Conservation (phyloP, 495 filamentous ascomycete genomes). For the Opeltia flavorubescens region DNA sequence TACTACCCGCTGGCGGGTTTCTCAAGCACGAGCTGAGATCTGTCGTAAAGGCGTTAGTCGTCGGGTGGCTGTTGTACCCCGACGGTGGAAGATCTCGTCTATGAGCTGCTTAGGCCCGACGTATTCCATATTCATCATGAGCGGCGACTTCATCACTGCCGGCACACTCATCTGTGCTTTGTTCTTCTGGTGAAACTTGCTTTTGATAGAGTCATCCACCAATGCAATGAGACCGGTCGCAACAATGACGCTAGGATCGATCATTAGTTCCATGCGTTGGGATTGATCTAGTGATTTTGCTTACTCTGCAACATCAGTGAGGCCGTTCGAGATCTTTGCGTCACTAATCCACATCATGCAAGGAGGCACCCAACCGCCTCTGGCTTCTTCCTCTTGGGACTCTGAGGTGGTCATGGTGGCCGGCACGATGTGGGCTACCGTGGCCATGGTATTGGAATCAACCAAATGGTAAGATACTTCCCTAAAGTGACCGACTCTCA, state of each 20-base stretch:
- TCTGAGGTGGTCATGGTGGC: constrained; percentile 56
- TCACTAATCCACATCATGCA: constrained; percentile 83
- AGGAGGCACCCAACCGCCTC: constrained; percentile 85
- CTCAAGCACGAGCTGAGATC: background rate
- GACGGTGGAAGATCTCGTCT: constrained; percentile 63
- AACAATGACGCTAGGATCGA: constrained; percentile 56
- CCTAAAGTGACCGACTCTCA: constrained; percentile 43
- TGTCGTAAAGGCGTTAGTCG: constrained; percentile 8
- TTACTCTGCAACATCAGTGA: constrained; percentile 86
- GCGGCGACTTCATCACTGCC: constrained; percentile 41
- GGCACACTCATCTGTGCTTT: constrained; percentile 38
- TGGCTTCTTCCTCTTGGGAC: constrained; percentile 54
- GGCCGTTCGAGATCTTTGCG: constrained; percentile 43
- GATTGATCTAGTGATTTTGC: constrained; percentile 24
- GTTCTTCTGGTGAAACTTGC: constrained; percentile 58
- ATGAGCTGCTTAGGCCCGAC: constrained; percentile 60
- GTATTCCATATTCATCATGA: constrained; percentile 50
- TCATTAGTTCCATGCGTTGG: constrained; percentile 17
- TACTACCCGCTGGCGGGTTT: no score
- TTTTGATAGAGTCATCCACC: constrained; percentile 83
- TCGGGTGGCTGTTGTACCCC: constrained; percentile 17
- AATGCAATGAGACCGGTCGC: constrained; percentile 81
- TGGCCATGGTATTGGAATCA: constrained; percentile 44
- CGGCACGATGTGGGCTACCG: constrained; percentile 77
- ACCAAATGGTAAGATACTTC: constrained; percentile 66